Evolutionary conservation across 768 basidiomycete species (phyloP), one percentile per base, ranked within the genome.

Genomic region (Fomitopsis serialis): DNA sequence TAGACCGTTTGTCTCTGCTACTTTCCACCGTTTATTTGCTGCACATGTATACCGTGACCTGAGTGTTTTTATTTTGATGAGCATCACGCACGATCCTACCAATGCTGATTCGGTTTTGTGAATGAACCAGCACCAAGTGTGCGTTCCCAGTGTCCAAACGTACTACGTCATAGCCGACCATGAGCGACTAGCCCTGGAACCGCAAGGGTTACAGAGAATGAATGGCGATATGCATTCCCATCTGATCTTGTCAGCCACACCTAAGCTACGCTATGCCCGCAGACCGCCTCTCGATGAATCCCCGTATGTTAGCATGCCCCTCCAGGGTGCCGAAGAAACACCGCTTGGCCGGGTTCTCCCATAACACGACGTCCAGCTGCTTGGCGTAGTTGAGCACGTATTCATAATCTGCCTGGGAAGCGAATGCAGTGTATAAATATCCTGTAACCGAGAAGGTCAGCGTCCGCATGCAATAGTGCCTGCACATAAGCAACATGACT

Each of bases 371-470:
- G 54, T 80, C 84, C 36, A 95, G 72, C 68, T 92, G 81, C 63
- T 79, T 84, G 34, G 94, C 93, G 59, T 97, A 95, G 58, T 87
- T 80, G 34, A 89, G 72, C 7, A 94, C 92, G 57, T 89, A 82
- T 56, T 92, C 86, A 67, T 92, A 96, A 71, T 96, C 93, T 24
- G 84, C 85, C 65, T 85, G 82, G 17, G 92, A 89, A 23, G 86
- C 81, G 67, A 97, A 97, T 44, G 84, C 83, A 40, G 83, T 92
- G 71, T 95, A 97, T 37, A 97, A 80, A 66, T 85, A 92, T 36
- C 92, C 92, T 91, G 70, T 42, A 34, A 53, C n/a, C 42, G 27
- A 50, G 53, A 49, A 49, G 50, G 45, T 62, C 56, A 64, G 56
- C 49, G 50, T 3, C 40, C 36, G 42, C 22, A 29, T 29, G 35